A percentile compares a stretch with the other conserved stretches of the same genome.
Conservation (phyloP, 2,329 filamentous ascomycete genomes). For the Lachnellula arida region DNA sequence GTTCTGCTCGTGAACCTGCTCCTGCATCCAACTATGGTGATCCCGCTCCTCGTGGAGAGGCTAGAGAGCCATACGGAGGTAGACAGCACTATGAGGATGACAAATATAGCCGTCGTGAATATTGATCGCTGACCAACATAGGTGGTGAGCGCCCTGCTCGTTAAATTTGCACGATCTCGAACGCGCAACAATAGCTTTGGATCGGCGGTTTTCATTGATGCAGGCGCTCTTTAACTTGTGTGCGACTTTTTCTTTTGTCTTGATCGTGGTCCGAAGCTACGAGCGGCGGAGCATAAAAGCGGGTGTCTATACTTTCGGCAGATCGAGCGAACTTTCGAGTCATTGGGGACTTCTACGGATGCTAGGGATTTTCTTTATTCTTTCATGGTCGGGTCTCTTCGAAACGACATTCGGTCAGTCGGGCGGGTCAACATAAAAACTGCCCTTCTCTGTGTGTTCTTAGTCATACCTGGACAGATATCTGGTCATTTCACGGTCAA, state of each 20-base stretch:
- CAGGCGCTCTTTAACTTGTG: constrained; percentile 31
- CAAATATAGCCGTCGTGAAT: constrained; percentile 31
- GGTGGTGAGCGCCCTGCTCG: constrained; percentile 35
- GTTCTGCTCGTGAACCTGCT: constrained; percentile 36
- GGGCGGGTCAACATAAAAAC: constrained; percentile 29
- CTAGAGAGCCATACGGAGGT: constrained; percentile 41
- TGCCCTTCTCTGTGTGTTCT: constrained; percentile 23
- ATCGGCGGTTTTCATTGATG: constrained; percentile 34
- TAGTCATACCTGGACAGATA: constrained; percentile 30
- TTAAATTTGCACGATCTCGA: constrained; percentile 33
- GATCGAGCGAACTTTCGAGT: constrained; percentile 28
- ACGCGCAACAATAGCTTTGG: constrained; percentile 31
- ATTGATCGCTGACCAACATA: constrained; percentile 34
- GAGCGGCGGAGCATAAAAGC: constrained; percentile 33
- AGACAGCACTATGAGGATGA: constrained; percentile 33
- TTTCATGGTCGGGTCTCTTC: constrained; percentile 30
- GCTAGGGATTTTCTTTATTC: constrained; percentile 32
- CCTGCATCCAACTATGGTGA: constrained; percentile 40
- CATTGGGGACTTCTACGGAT: constrained; percentile 28
- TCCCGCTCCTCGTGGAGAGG: constrained; percentile 38
- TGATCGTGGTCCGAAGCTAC: constrained; percentile 33
- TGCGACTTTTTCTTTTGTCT: constrained; percentile 29
- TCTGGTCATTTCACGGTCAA: constrained; percentile 31
- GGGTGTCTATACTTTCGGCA: constrained; percentile 28
- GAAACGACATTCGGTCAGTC: constrained; percentile 32